Evolutionary conservation across 371 early-diverging fungal genomes (phyloP), one percentile per base, ranked within the genome.

Genomic region (Lichtheimia hyalospora): DNA sequence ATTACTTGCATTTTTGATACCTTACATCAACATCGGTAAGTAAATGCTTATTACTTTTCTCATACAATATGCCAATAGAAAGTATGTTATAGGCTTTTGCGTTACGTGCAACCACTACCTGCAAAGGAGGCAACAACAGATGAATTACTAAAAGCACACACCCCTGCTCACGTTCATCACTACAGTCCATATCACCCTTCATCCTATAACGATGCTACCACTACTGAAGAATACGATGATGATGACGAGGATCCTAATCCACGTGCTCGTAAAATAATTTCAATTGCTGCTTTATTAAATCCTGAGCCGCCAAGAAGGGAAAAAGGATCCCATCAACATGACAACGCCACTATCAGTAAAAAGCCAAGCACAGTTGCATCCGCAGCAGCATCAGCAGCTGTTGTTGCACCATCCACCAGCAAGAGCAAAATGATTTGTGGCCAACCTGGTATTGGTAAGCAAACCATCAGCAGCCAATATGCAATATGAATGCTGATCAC

Each of bases 361-460:
- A 10, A 34, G 34, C 34, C 10, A 34, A 34, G 34, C 34, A 25
- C 67, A 63, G n/a, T 64, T 67, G 2, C 63, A 60, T 28, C 62
- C 63, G 8, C 74, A 74, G 46, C 66, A 74, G 24, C 55, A n/a
- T n/a, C n/a, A 63, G n/a, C 61, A 62, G 3, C 66, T 68, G 49
- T 74, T 54, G 62, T 64, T 28, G 67, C 73, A 14, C 84, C 80
- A 8, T 81, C 79, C 6, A 73, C 67, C 6, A 49, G 79, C 1
- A 64, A 74, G 0, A 81, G 75, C 53, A 77, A 79, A 25, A 83
- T 83, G 80, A 71, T 69, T 23, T 81, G 82, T 61, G 80, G 84
- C 1, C 77, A 84, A 52, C 49, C 81, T 41, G 84, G 82, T 16
- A 83, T 81, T 50, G 77, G 69, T 64, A 62, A 51, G 49, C 24